Evolutionary conservation across 805 yeast genomes (phyloP).

Genomic region (Myxozyma monticola): DNA sequence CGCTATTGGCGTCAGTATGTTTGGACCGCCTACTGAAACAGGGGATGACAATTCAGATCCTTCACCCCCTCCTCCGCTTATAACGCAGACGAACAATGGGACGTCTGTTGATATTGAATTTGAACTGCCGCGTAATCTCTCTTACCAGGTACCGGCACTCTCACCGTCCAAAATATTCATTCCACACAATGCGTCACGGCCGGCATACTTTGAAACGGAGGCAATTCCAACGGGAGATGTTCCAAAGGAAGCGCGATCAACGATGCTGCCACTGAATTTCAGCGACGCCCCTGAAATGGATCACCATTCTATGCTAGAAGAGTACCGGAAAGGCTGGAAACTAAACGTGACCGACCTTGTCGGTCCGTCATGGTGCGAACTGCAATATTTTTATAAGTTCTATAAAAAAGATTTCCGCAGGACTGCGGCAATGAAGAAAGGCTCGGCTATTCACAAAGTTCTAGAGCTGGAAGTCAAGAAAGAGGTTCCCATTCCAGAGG

Average conservation of each 20-base stretch:
- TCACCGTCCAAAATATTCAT: no score
- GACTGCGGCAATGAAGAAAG: slow-evolving; percentile 22
- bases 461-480: slow-evolving; percentile 15
- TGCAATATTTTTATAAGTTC: slow-evolving; percentile 24
- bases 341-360: slow-evolving; percentile 22
- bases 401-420: slow-evolving; percentile 10
- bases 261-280: slow-evolving; percentile 22
- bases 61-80: no score
- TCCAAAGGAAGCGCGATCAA: no score
- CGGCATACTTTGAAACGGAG: neutral
- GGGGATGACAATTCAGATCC: no score
- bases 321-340: slow-evolving; percentile 15
- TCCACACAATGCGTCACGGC: no score
- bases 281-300: slow-evolving; percentile 14
- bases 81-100: no score
- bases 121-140: no score
- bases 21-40: no score
- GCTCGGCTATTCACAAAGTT: slow-evolving; percentile 21
- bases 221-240: neutral
- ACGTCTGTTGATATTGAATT: no score
- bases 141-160: no score
- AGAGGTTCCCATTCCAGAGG: neutral
- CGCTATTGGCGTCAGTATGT: no score
- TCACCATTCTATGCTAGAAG: slow-evolving; percentile 9
- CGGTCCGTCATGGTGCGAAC: slow-evolving; percentile 29